These are phyloP conservation scores for Lactarius trivialis DNA, from an alignment of 768 basidiomycete genomes.

Conservation along the genomic window DNA sequence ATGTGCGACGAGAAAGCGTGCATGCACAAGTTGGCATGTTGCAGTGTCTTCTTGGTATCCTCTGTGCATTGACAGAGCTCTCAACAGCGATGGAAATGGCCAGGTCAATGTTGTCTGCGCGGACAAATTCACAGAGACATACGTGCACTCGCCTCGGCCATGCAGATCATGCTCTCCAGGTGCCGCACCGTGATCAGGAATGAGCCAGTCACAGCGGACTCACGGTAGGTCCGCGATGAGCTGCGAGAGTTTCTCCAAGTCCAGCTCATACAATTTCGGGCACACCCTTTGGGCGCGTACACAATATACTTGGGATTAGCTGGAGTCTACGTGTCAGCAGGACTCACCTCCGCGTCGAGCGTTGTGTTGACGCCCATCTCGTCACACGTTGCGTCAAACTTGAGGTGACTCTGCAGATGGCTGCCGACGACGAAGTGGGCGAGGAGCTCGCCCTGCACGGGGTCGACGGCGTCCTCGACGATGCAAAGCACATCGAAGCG, in stretches of 20 bases:
- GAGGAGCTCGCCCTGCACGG: conserved; percentile 91
- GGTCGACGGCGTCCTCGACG: conserved; percentile 96
- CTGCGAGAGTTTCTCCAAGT: conserved; percentile 88
- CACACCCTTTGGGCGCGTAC: conserved; percentile 89
- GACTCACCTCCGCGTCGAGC: conserved; percentile 82
- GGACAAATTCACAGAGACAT: conserved; percentile 95
- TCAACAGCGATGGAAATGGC: conserved; percentile 94
- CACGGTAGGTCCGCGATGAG: conserved; percentile 93
- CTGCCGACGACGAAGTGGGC: conserved; percentile 98
- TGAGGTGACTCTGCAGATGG: conserved; percentile 90
- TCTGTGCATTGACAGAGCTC: conserved; percentile 94
- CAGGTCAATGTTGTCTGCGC: conserved; percentile 92
- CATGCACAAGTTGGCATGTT: conserved; percentile 80
- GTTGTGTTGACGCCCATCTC: conserved; percentile 91
- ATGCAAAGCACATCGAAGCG: conserved; percentile 98
- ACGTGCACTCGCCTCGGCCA: conserved; percentile 97
- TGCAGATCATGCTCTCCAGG: conserved; percentile 97
- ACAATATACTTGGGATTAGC: conserved; percentile 99
- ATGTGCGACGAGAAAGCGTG: too few relatives aligned
- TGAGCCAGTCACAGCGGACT: conserved; percentile 96
- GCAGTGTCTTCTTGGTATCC: conserved; percentile 99
- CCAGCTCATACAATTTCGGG: conserved; percentile 91
- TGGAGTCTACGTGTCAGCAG: too few relatives aligned
- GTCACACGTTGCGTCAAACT: conserved; percentile 78
- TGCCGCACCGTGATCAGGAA: conserved; percentile 98